Base-by-base conservation (phyloP, 805 yeast genomes). In the Jamesozyma hellenica region DNA sequence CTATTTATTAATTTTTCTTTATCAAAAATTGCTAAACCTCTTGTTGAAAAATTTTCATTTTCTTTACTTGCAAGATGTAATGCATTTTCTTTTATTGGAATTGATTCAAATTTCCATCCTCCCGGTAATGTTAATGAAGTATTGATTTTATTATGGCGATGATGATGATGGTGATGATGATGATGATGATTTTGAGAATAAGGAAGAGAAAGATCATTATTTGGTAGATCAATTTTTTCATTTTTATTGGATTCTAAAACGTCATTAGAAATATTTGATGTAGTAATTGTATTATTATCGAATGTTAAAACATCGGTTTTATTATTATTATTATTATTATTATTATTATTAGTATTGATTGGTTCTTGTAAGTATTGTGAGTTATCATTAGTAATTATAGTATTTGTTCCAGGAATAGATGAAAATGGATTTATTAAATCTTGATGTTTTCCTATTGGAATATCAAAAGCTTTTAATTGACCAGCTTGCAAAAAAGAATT, bases 11-110 rank as follows among this genome's bases (percentile, higher is more conserved):
- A 55, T 36, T 15, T 51, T 32, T 44, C 49, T 28, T 53, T 57
- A 21, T 63, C 54, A 46, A 65, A 72, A 29, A 58, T 61, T 0
- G 75, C 75, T 27, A 73, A 50, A 0, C 78, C 77, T 47, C 56
- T 66, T 2, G 28, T 14, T 1, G 69, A 54, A 45, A 49, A 60
- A 8, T 42, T 21, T 11, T 44, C 39, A 28, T 46, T 23, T 18
- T 31, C 46, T 10, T 52, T 36, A 8, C 53, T 50, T 11, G 44
- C 40, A n/a, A 52, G 36, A n/a, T 39, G 28, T 12, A 34, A 17
- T 15, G 28, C 15, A 15, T 21, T 19, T 6, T 31, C 40, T 13
- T 26, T 30, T 4, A 41, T 8, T 4, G 64, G 63, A n/a, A 47
- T 45, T 12, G 46, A 43, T 25, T 52, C 61, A 38, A 58, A 59